Percentiles rank a stretch among this genome's conserved stretches.
Evolutionary conservation across 1,284 basidiomycete genomes (phyloP).

Genomic region (Moesziomyces parantarcticus): DNA sequence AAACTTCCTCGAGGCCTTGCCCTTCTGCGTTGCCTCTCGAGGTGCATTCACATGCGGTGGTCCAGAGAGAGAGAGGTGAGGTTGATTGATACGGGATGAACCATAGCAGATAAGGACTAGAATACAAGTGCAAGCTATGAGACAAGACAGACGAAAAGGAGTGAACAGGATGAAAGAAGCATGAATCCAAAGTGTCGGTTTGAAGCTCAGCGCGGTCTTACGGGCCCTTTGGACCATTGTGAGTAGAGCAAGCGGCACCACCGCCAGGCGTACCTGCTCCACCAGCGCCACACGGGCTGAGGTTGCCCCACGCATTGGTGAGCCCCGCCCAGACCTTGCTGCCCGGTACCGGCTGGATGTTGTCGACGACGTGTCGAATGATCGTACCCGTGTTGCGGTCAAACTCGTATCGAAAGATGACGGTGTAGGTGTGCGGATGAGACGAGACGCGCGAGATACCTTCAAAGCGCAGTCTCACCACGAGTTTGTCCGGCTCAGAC

Average conservation of each 20-base stretch:
- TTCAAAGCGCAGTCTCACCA: conserved; percentile 55
- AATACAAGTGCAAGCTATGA: background rate
- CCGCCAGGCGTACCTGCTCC: conserved; percentile 21
- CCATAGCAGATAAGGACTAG: background rate
- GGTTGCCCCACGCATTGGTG: conserved; percentile 29
- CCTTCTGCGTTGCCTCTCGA: too few relatives aligned
- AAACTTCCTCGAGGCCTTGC: too few relatives aligned
- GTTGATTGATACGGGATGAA: too few relatives aligned
- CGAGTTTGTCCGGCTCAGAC: conserved; percentile 44
- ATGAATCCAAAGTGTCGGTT: too few relatives aligned
- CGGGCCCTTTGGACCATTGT: background rate
- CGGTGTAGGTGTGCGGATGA: conserved; percentile 57
- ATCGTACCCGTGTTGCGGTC: conserved; percentile 60
- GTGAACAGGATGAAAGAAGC: background rate
- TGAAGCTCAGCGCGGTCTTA: too few relatives aligned
- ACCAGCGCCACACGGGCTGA: conserved; percentile 24
- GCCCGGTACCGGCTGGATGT: conserved; percentile 63
- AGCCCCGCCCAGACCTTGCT: conserved; percentile 54
- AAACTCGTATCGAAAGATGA: conserved; percentile 63
- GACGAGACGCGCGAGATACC: conserved; percentile 56
- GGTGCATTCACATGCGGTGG: too few relatives aligned
- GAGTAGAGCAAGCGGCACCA: conserved; percentile 11
- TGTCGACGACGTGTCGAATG: conserved; percentile 57
- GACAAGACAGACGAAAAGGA: background rate
- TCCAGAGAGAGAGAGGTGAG: too few relatives aligned